Percentiles rank a stretch among this genome's conserved stretches.
Conservation (phyloP, 2,329 filamentous ascomycete species). For the Pyrenophora tritici-repentis region DNA sequence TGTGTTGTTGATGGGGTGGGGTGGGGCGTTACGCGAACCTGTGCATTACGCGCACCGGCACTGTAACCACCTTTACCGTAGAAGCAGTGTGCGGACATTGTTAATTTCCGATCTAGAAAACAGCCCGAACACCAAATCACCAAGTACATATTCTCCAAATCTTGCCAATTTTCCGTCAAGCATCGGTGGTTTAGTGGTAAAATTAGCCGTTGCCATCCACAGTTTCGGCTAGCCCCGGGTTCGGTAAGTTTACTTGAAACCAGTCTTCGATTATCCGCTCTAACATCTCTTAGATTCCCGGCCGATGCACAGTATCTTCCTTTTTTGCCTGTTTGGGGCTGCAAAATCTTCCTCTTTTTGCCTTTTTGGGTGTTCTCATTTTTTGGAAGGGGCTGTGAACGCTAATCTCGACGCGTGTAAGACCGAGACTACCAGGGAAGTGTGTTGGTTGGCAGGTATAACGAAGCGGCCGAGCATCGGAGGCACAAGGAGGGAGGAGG, state of each 20-base stretch:
- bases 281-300: slow-evolving; percentile 15
- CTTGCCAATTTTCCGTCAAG: neutral
- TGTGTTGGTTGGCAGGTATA: neutral
- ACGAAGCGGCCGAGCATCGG: too few species aligned
- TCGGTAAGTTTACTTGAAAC: slow-evolving; percentile 2
- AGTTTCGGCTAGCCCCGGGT: slow-evolving; percentile 32
- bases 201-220: slow-evolving; percentile 33
- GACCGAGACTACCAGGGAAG: neutral
- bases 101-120: too few species aligned
- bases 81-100: too few species aligned
- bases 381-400: neutral
- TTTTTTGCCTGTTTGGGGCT: neutral
- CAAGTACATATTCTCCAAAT: neutral
- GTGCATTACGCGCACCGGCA: too few species aligned
- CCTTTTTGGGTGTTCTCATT: neutral
- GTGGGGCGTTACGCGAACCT: too few species aligned
- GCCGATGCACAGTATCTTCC: slow-evolving; percentile 23
- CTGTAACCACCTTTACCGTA: too few species aligned
- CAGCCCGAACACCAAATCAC: too few species aligned
- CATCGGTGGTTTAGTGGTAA: slow-evolving; percentile 38
- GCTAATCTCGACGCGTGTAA: too few species aligned
- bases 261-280: too few species aligned
- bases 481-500: too few species aligned
- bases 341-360: slow-evolving; percentile 11
- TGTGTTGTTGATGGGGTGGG: too few species aligned